Conservation (phyloP, 352 stramenopile species). For the Phytophthora quininea region DNA sequence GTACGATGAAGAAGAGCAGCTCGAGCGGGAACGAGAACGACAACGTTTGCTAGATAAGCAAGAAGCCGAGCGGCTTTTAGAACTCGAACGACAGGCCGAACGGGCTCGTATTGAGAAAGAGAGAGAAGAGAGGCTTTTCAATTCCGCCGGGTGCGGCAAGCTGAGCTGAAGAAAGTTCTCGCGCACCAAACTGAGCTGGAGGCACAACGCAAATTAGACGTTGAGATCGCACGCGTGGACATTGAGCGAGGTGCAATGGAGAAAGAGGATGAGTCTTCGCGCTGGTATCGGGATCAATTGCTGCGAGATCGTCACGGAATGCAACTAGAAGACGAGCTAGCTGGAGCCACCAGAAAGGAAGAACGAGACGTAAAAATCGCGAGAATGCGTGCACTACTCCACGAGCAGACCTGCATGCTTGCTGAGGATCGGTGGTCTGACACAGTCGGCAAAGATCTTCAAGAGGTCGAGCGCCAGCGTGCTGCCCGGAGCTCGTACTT, state of each 20-base stretch:
- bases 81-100: slow-evolving; percentile 61
- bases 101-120: slow-evolving; percentile 62
- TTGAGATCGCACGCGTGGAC: slow-evolving; percentile 33
- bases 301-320: slow-evolving; percentile 47
- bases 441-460: slow-evolving; percentile 32
- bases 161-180: slow-evolving; percentile 65
- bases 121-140: slow-evolving; percentile 64
- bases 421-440: slow-evolving; percentile 55
- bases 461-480: slow-evolving; percentile 33
- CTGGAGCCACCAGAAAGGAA: slow-evolving; percentile 29
- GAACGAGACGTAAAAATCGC: slow-evolving; percentile 26
- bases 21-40: slow-evolving; percentile 60
- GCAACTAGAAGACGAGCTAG: slow-evolving; percentile 48
- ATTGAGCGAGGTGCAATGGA: slow-evolving; percentile 38
- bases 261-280: slow-evolving; percentile 44
- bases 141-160: slow-evolving; percentile 50
- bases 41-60: slow-evolving; percentile 67
- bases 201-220: slow-evolving; percentile 38
- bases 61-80: slow-evolving; percentile 60
- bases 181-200: slow-evolving; percentile 63
- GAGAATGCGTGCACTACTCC: slow-evolving; percentile 46
- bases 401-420: slow-evolving; percentile 53
- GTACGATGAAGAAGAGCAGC: slow-evolving; percentile 66
- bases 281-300: slow-evolving; percentile 35
- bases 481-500: slow-evolving; percentile 37